Evolutionary conservation across 2,329 filamentous ascomycete species (phyloP), one percentile per base, ranked within the genome.

Genomic region (Fonsecaea pedrosoi): DNA sequence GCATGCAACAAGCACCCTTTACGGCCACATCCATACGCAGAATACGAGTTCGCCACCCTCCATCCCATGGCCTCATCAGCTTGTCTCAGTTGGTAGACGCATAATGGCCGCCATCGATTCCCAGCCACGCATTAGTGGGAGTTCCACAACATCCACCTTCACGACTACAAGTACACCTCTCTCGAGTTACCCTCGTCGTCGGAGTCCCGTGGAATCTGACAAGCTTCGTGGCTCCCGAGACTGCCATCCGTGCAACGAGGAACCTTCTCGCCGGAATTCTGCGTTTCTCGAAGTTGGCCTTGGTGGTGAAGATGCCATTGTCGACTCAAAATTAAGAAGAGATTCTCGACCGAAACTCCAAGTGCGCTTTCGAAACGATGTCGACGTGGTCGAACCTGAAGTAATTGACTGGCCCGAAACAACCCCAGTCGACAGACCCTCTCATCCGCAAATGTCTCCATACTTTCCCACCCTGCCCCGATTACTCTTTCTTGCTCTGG

Each of bases 201-300:
- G 60, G 45, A 66, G 40, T 42, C 18, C 48, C n/a, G 12, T 48
- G n/a, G 65, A 64, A 18, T 25, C 55, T 56, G 65, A 65, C 62
- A 60, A 45, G 6, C 40, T 35, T 48, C 13, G 37, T 45, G 48
- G 38, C 50, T 42, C 56, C 42, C 50, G 56, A 62, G 64, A 62
- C 60, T n/a, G 12, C n/a, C 21, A n/a, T 25, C 57, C 35, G 59
- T 50, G 65, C 53, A 38, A 64, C 57, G 60, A 68, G 38, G 42
- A 65, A 53, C 61, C 56, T 40, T 40, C 42, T 58, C 65, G 67
- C 37, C 63, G 70, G 10, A 68, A 63, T 54, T 73, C 72, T 30
- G 69, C 60, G 12, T 74, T 74, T 62, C 67, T 69, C 55, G 72
- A 74, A 59, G 66, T 72, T 53, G 72, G 71, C 18, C 65, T 73